Conservation (phyloP, 2,329 filamentous ascomycete genomes). For the Xylaria polymorpha region DNA sequence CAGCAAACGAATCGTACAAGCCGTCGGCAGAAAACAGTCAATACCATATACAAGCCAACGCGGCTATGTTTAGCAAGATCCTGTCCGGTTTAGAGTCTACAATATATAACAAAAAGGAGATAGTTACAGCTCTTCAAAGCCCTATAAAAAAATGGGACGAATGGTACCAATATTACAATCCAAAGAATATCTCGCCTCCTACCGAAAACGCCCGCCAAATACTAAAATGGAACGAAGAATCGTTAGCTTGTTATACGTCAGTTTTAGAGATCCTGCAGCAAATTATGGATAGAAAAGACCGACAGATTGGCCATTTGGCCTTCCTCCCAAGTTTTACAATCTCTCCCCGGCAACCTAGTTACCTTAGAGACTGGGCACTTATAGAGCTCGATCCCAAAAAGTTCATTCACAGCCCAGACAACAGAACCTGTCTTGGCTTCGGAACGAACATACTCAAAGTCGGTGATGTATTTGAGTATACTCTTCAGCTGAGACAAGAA, state of each 20-base stretch:
- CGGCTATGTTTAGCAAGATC: too few relatives aligned
- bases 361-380: constrained; percentile 20
- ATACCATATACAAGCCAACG: too few relatives aligned
- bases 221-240: neutral
- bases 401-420: neutral
- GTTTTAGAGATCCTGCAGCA: neutral
- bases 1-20: neutral
- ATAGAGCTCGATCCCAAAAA: constrained; percentile 15
- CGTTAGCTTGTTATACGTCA: neutral
- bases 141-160: constrained; percentile 10
- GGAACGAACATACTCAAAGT: too few relatives aligned
- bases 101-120: neutral
- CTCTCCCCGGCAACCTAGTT: constrained; percentile 4
- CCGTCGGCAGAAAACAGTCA: neutral
- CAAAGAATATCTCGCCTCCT: constrained; percentile 4
- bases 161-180: constrained; percentile 9
- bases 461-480: too few relatives aligned
- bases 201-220: neutral
- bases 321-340: neutral
- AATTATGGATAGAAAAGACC: constrained; percentile 4
- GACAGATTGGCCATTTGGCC: constrained; percentile 11
- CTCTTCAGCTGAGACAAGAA: too few relatives aligned
- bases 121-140: neutral
- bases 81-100: neutral
- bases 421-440: neutral